phyloP scores from a whole-genome alignment of 2,329 filamentous ascomycete species.

The Knufia petricola region DNA sequence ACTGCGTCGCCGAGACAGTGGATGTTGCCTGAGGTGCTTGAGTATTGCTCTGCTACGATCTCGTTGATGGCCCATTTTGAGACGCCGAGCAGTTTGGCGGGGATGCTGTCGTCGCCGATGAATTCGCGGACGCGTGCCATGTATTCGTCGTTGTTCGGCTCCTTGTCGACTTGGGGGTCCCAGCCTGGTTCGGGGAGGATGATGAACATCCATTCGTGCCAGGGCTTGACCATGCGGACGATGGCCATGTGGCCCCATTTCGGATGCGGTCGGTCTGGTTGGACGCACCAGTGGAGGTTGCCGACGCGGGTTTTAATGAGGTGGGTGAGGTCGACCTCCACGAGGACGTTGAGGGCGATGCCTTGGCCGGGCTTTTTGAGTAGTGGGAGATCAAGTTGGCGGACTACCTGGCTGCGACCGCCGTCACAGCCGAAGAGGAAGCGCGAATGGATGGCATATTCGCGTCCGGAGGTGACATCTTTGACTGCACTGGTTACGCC shows the following conservation, averaged over 20 bases:
- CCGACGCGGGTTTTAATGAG: conserved; percentile 43
- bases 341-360: conserved; percentile 41
- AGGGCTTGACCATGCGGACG: conserved; percentile 53
- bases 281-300: conserved; percentile 53
- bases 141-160: conserved; percentile 41
- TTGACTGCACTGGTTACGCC: conserved; percentile 29
- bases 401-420: conserved; percentile 37
- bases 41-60: conserved; percentile 49
- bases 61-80: conserved; percentile 55
- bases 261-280: conserved; percentile 44
- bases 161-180: conserved; percentile 24
- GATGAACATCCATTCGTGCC: conserved; percentile 54
- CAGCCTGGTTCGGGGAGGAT: conserved; percentile 37
- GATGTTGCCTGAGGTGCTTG: conserved; percentile 40
- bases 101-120: conserved; percentile 46
- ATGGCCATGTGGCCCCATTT: conserved; percentile 43
- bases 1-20: conserved; percentile 33
- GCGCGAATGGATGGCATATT: conserved; percentile 41
- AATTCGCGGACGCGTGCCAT: conserved; percentile 37
- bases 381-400: conserved; percentile 40
- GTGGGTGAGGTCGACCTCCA: conserved; percentile 43
- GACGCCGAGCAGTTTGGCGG: conserved; percentile 43
- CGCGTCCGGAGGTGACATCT: conserved; percentile 21
- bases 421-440: conserved; percentile 54
- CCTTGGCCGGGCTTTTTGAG: conserved; percentile 38